phyloP scores from a whole-genome alignment of 208 protist species.

The Phytomonas sp. region DNA sequence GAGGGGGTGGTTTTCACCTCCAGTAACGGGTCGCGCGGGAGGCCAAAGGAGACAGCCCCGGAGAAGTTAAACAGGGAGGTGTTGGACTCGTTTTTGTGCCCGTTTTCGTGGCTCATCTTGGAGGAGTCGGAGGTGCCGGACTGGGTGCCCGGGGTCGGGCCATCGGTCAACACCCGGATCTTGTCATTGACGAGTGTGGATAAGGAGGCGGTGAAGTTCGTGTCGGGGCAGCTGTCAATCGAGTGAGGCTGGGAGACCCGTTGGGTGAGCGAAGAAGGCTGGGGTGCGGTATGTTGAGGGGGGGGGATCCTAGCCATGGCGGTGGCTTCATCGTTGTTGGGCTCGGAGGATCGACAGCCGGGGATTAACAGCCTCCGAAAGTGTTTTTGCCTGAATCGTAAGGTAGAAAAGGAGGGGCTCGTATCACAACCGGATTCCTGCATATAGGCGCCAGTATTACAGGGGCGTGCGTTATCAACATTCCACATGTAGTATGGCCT shows the following conservation, averaged over 20 bases:
- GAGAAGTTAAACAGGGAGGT: neutral
- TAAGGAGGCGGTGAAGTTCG: neutral
- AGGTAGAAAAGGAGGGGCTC: neutral
- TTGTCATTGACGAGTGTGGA: neutral
- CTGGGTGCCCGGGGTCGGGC: neutral
- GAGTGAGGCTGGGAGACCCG: neutral
- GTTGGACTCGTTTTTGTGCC: neutral
- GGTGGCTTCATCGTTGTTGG: neutral
- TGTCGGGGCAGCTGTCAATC: neutral
- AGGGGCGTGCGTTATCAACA: neutral
- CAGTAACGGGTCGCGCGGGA: neutral
- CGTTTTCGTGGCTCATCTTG: neutral
- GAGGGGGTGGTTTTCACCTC: neutral
- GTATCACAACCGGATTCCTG: neutral
- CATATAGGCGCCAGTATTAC: neutral
- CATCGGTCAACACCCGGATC: neutral
- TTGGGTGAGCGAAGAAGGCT: neutral
- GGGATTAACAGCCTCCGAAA: neutral
- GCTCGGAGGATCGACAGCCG: neutral
- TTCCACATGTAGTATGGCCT: neutral
- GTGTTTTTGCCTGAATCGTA: neutral
- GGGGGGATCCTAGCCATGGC: neutral
- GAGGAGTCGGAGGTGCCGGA: neutral
- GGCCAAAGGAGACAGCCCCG: neutral
- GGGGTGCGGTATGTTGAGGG: neutral